phyloP scores from a whole-genome alignment of 1,284 basidiomycete species.

The Rhodotorula sp. region DNA sequence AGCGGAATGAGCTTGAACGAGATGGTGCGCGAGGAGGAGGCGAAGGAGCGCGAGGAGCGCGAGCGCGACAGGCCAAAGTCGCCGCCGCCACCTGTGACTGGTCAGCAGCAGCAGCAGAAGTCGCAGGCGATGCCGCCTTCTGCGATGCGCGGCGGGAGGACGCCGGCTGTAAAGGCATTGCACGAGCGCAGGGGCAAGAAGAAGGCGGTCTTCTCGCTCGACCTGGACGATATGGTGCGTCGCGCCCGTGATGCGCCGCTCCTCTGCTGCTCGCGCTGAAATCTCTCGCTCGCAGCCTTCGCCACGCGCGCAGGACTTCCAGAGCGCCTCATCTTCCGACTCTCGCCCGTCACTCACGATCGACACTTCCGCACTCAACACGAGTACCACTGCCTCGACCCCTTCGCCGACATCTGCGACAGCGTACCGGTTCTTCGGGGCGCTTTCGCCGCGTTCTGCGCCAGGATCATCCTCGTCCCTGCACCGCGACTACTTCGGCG shows the following conservation, averaged over 20 bases:
- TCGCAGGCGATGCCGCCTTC: too few species aligned
- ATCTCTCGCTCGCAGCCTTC: conserved; percentile 3
- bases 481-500: conserved; percentile 18
- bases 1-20: conserved; percentile 26
- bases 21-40: conserved; percentile 32
- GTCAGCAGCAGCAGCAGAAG: too few species aligned
- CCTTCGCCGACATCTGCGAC: conserved; percentile 19
- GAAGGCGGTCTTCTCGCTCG: conserved; percentile 27
- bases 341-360: conserved; percentile 5
- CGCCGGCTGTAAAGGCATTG: neutral
- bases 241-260: neutral
- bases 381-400: neutral
- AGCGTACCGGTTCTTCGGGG: conserved; percentile 19
- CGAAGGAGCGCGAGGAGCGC: neutral
- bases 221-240: conserved; percentile 23
- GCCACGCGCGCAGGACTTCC: neutral
- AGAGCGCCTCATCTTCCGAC: too few species aligned
- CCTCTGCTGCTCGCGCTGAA: neutral
- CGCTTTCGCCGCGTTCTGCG: conserved; percentile 10
- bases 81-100: neutral
- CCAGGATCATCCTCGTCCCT: conserved; percentile 6
- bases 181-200: conserved; percentile 9
- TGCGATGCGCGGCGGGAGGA: neutral
- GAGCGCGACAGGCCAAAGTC: neutral
- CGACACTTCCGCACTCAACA: conserved; percentile 12